A percentile compares a stretch with the other conserved stretches of the same genome.
These are phyloP conservation scores for Leptodontidium sp. DNA, from an alignment of 2,329 filamentous ascomycete species.

Conservation along the genomic window DNA sequence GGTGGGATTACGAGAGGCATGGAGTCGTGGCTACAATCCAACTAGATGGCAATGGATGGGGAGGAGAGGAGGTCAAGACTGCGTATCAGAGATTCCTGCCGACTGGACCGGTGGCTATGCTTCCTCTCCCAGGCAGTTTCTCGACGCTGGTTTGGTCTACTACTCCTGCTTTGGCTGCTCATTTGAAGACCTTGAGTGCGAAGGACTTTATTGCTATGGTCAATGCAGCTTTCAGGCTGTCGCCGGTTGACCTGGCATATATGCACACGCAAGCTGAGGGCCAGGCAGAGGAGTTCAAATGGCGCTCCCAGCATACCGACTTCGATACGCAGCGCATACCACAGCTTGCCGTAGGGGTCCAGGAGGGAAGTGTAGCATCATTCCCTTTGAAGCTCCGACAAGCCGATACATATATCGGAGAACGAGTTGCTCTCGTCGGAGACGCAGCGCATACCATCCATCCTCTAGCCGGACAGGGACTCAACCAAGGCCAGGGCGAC, in stretches of 20 bases:
- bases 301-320: conserved; percentile 78
- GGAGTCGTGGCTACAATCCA: conserved; percentile 90
- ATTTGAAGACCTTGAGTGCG: conserved; percentile 77
- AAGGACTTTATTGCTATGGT: conserved; percentile 85
- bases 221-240: conserved; percentile 90
- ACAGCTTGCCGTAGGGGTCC: conserved; percentile 72
- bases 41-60: conserved; percentile 68
- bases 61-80: conserved; percentile 66
- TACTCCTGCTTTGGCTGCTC: conserved; percentile 78
- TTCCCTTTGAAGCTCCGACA: conserved; percentile 93
- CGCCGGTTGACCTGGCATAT: conserved; percentile 80
- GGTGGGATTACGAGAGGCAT: conserved; percentile 93
- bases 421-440: conserved; percentile 90
- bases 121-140: conserved; percentile 84
- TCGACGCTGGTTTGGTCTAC: conserved; percentile 96
- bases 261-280: conserved; percentile 71
- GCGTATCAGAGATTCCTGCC: conserved; percentile 97
- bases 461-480: conserved; percentile 90
- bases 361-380: conserved; percentile 81
- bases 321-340: conserved; percentile 65
- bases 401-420: conserved; percentile 90
- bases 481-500: conserved; percentile 93
- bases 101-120: conserved; percentile 87
- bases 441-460: conserved; percentile 97
- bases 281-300: conserved; percentile 80